Percentiles rank a stretch among this genome's conserved stretches.
These are phyloP conservation scores for Dactylellina drechsleri DNA, from an alignment of 2,329 filamentous ascomycete genomes.

Conservation along the genomic window DNA sequence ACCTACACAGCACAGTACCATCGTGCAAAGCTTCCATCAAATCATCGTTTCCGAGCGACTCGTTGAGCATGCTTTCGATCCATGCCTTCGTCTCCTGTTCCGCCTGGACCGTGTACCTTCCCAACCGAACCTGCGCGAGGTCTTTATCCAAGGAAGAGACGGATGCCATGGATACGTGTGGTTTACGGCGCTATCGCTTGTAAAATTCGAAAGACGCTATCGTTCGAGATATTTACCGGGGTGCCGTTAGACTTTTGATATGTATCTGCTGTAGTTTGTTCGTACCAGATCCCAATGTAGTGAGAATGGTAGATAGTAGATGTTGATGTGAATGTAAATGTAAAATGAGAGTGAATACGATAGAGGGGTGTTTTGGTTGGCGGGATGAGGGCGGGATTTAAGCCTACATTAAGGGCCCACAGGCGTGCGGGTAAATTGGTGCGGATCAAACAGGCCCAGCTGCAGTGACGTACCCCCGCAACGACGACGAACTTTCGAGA, in stretches of 20 bases:
- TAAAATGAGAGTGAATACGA: conserved; percentile 10
- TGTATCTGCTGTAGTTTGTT: not conserved
- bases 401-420: conserved; percentile 23
- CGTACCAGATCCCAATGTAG: not conserved
- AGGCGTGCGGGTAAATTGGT: conserved; percentile 35
- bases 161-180: conserved; percentile 76
- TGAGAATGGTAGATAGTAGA: not conserved
- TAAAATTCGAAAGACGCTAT: conserved; percentile 41
- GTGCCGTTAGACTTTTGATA: not conserved
- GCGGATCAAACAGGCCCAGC: conserved; percentile 12
- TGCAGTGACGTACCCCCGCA: conserved; percentile 8
- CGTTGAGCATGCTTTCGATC: conserved; percentile 84
- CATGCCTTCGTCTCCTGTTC: conserved; percentile 85
- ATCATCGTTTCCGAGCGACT: conserved; percentile 73
- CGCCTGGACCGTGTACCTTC: conserved; percentile 90
- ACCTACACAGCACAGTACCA: conserved; percentile 93
- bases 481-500: not conserved
- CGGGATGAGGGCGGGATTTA: conserved; percentile 23
- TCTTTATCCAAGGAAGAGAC: conserved; percentile 94
- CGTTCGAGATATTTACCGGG: not conserved
- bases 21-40: conserved; percentile 87
- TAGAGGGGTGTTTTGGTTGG: conserved; percentile 3
- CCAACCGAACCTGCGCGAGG: conserved; percentile 89
- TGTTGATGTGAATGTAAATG: conserved; percentile 15
- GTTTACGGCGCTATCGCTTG: conserved; percentile 28